Evolutionary conservation across 371 early-diverging fungal genomes (phyloP).

Genomic region (Mucor irregularis): DNA sequence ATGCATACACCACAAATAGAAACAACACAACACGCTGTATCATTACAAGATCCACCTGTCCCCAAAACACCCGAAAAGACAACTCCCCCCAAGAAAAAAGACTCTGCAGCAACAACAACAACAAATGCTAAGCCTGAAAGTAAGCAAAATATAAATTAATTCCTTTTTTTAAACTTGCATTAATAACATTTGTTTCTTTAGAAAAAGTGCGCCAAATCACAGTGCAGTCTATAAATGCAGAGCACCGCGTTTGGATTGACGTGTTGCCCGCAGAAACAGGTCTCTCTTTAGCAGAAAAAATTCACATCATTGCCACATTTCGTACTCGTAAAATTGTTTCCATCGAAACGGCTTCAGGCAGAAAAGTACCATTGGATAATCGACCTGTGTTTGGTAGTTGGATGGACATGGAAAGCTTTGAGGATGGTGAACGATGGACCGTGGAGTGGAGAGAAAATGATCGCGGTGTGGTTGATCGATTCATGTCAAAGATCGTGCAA

Average conservation of each 20-base stretch:
- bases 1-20: too few species aligned
- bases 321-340: conserved; percentile 45
- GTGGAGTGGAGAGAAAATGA: conserved; percentile 44
- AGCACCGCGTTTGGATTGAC: conserved; percentile 50
- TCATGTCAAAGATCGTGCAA: conserved; percentile 39
- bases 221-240: conserved; percentile 49
- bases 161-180: not conserved
- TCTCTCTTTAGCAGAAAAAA: conserved; percentile 42
- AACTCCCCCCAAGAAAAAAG: not conserved
- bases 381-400: conserved; percentile 41
- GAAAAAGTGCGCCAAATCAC: conserved; percentile 45
- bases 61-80: not conserved
- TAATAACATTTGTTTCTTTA: conserved; percentile 5
- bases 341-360: conserved; percentile 41
- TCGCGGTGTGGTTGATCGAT: conserved; percentile 35
- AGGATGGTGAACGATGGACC: conserved; percentile 48
- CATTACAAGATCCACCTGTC: not conserved
- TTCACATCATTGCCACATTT: conserved; percentile 50
- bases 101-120: too few species aligned
- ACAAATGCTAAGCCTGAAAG: conserved; percentile 4
- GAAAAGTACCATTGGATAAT: conserved; percentile 39
- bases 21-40: too few species aligned
- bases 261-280: conserved; percentile 51
- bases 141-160: not conserved
- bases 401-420: conserved; percentile 43